Percentiles rank a stretch among this genome's conserved stretches.
These are phyloP conservation scores for Ogataea ganodermae DNA, from an alignment of 805 yeast species.

Conservation along the genomic window DNA sequence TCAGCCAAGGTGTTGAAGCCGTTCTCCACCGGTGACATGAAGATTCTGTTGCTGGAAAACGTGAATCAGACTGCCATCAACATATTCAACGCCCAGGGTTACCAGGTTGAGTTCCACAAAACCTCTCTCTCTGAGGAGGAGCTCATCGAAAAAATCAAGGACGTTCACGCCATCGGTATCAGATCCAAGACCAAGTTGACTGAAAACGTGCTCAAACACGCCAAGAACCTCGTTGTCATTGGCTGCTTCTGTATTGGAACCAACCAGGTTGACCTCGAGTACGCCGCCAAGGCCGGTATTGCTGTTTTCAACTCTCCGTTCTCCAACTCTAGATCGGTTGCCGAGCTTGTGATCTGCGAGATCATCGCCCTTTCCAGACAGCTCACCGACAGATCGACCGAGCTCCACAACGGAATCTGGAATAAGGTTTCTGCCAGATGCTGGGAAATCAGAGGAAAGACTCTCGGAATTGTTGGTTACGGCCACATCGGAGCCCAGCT, in stretches of 20 bases:
- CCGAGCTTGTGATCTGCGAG: constrained; percentile 95
- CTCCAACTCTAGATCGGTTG: constrained; percentile 97
- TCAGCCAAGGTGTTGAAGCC: constrained; percentile 82
- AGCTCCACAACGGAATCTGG: constrained; percentile 96
- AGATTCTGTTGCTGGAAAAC: constrained; percentile 86
- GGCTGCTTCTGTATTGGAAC: constrained; percentile 99
- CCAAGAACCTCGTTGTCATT: constrained; percentile 83
- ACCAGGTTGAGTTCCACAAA: constrained; percentile 94
- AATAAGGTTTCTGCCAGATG: constrained; percentile 92
- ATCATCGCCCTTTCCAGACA: constrained; percentile 94
- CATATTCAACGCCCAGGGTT: constrained; percentile 85
- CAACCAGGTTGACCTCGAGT: constrained; percentile 92
- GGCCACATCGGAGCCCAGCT: constrained; percentile 98
- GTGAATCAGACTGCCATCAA: constrained; percentile 91
- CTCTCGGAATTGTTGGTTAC: constrained; percentile 94
- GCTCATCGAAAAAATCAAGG: constrained; percentile 88
- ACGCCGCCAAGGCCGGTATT: constrained; percentile 89
- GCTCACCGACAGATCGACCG: constrained; percentile 93
- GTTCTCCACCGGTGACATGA: constrained; percentile 92
- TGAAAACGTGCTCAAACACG: constrained; percentile 75
- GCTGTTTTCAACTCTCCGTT: constrained; percentile 93
- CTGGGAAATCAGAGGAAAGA: constrained; percentile 99
- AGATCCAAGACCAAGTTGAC: constrained; percentile 95
- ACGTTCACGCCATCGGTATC: constrained; percentile 96
- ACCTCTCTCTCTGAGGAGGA: constrained; percentile 89